Evolutionary conservation across 2,329 filamentous ascomycete genomes (phyloP).

Genomic region (Curvularia eragrostidis): DNA sequence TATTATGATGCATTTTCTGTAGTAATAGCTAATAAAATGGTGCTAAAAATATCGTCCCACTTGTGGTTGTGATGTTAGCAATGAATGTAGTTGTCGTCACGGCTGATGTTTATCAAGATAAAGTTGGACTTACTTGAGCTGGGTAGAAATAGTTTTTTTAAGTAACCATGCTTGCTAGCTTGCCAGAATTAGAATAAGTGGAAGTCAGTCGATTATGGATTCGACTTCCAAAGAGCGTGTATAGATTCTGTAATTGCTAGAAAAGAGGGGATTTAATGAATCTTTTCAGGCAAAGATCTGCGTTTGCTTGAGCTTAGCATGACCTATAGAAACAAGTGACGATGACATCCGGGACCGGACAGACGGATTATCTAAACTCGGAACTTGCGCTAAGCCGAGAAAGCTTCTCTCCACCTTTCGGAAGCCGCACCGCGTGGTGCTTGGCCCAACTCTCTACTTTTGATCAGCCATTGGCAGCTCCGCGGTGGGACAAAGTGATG

Average conservation of each 20-base stretch:
- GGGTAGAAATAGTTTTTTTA: too few species aligned
- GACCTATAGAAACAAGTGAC: not conserved
- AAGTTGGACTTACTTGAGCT: too few species aligned
- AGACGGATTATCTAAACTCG: constrained; percentile 1
- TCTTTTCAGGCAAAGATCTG: not conserved
- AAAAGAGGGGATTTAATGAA: not conserved
- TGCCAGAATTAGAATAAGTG: too few species aligned
- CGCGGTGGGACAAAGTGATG: not conserved
- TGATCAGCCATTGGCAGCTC: not conserved
- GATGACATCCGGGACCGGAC: not conserved
- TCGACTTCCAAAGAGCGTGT: too few species aligned
- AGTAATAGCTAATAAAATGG: constrained; percentile 33
- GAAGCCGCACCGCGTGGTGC: not conserved
- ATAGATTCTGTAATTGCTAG: too few species aligned
- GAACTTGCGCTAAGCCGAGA: not conserved
- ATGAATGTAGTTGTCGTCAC: not conserved
- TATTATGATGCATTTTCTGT: constrained; percentile 13
- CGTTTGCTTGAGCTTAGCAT: not conserved
- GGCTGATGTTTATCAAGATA: not conserved
- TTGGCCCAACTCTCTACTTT: not conserved
- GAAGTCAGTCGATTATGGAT: too few species aligned
- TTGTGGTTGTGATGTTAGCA: not conserved
- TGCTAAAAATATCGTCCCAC: not conserved
- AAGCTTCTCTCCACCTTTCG: not conserved
- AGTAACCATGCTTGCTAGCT: too few species aligned